Evolutionary conservation across 2,329 filamentous ascomycete species (phyloP).

Genomic region (Fusarium camptoceras): DNA sequence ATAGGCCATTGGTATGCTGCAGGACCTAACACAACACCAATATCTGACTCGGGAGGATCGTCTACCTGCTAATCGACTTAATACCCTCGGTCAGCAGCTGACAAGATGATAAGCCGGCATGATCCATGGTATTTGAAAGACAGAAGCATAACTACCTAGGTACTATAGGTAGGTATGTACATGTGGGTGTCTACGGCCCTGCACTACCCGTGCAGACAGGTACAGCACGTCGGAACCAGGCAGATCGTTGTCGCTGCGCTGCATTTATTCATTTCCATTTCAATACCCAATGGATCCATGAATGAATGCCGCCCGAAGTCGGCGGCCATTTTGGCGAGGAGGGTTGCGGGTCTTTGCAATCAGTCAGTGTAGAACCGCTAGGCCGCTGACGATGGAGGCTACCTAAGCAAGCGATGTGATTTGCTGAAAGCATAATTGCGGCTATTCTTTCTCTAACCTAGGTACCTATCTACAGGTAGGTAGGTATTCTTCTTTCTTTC

Average conservation of each 20-base stretch:
- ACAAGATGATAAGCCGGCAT: conserved; percentile 1
- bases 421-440: conserved; percentile 7
- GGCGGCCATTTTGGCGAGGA: conserved; percentile 41
- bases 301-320: conserved; percentile 37
- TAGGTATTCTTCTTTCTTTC: conserved; percentile 4
- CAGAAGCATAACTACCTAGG: neutral
- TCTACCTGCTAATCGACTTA: neutral
- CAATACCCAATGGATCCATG: neutral
- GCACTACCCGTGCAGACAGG: conserved; percentile 1
- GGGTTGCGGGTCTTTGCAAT: conserved; percentile 27
- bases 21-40: neutral
- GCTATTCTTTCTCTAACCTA: neutral
- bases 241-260: conserved; percentile 26
- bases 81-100: conserved; percentile 19
- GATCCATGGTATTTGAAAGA: neutral
- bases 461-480: neutral
- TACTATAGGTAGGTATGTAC: neutral
- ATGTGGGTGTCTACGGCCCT: conserved; percentile 15
- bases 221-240: neutral
- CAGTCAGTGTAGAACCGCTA: conserved; percentile 23
- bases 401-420: conserved; percentile 21
- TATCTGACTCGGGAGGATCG: conserved; percentile 14
- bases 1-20: neutral
- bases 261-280: conserved; percentile 21
- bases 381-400: conserved; percentile 12